Evolutionary conservation across 345 rosid genomes (phyloP).

Genomic region (Boechera stricta): DNA sequence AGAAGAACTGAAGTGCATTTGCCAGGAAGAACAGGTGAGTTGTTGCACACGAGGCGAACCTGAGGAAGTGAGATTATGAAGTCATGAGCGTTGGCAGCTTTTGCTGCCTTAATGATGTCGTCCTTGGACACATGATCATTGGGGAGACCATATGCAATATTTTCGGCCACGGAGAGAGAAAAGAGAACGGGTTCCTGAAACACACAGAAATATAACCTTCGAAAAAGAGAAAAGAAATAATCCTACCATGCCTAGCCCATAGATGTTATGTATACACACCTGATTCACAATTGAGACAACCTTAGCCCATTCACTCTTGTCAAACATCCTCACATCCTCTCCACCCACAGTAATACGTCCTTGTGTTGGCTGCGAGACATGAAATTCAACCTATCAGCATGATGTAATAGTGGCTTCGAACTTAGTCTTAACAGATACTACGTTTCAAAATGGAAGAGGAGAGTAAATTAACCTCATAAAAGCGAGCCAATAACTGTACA

Average conservation of each 20-base stretch:
- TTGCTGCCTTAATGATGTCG: slow-evolving; percentile 89
- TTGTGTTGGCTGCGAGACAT: slow-evolving; percentile 70
- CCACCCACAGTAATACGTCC: slow-evolving; percentile 87
- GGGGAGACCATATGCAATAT: slow-evolving; percentile 97
- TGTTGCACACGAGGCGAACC: slow-evolving; percentile 48
- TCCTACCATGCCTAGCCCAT: slow-evolving; percentile 10
- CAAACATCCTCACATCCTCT: slow-evolving; percentile 91
- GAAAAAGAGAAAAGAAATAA: neutral
- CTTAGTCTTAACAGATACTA: neutral
- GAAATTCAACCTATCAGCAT: slow-evolving; percentile 36
- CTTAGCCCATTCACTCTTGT: slow-evolving; percentile 92
- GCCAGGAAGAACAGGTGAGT: slow-evolving; percentile 25
- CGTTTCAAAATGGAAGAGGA: neutral
- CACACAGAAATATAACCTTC: slow-evolving; percentile 18
- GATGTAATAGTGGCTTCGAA: slow-evolving; percentile 1
- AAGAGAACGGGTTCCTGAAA: slow-evolving; percentile 94
- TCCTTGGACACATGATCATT: slow-evolving; percentile 87
- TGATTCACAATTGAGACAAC: slow-evolving; percentile 93
- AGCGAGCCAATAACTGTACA: slow-evolving; percentile 92
- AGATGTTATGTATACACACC: slow-evolving; percentile 49
- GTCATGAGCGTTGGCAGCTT: slow-evolving; percentile 97
- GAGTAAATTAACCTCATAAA: slow-evolving; percentile 71
- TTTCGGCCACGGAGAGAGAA: slow-evolving; percentile 90
- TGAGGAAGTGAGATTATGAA: slow-evolving; percentile 92
- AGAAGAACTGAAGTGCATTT: slow-evolving; percentile 24